A percentile compares a stretch with the other conserved stretches of the same genome.
Evolutionary conservation across 2,329 filamentous ascomycete species (phyloP).

Genomic region (Polytolypa hystricis): DNA sequence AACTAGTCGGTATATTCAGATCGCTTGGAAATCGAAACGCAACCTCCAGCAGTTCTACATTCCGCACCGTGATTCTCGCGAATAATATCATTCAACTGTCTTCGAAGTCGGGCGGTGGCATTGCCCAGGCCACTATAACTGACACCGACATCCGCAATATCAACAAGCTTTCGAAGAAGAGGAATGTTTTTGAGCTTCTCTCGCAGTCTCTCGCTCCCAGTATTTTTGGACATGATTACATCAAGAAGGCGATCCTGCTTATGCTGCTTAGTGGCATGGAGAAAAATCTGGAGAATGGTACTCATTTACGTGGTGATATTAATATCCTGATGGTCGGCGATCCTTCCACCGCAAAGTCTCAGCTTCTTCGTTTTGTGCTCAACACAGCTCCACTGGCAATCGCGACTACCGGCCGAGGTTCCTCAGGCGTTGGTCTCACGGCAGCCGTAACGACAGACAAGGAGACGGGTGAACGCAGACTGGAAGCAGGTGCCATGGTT

Average conservation of each 20-base stretch:
- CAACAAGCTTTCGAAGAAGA: slow-evolving; percentile 93
- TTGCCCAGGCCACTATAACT: slow-evolving; percentile 83
- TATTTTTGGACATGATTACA: slow-evolving; percentile 93
- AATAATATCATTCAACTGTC: slow-evolving; percentile 93
- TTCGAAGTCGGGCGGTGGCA: slow-evolving; percentile 88
- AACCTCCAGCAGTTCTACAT: slow-evolving; percentile 78
- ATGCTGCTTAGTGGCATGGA: slow-evolving; percentile 95
- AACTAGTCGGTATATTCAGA: slow-evolving; percentile 91
- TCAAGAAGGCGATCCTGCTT: slow-evolving; percentile 93
- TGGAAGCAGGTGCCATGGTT: slow-evolving; percentile 98
- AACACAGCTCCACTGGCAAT: slow-evolving; percentile 96
- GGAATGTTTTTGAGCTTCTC: slow-evolving; percentile 81
- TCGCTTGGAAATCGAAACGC: slow-evolving; percentile 92
- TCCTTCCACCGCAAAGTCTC: slow-evolving; percentile 97
- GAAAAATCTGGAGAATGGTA: slow-evolving; percentile 97
- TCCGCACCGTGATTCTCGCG: slow-evolving; percentile 85
- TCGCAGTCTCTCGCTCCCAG: slow-evolving; percentile 91
- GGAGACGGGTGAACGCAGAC: slow-evolving; percentile 85
- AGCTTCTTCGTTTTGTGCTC: slow-evolving; percentile 87
- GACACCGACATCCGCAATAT: slow-evolving; percentile 97
- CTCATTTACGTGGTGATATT: slow-evolving; percentile 94
- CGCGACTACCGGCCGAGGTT: slow-evolving; percentile 90
- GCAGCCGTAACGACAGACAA: slow-evolving; percentile 95
- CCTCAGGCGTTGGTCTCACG: slow-evolving; percentile 93
- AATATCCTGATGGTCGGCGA: slow-evolving; percentile 99